Evolutionary conservation across 1,284 basidiomycete genomes (phyloP).

Genomic region (Moesziomyces aphidis): DNA sequence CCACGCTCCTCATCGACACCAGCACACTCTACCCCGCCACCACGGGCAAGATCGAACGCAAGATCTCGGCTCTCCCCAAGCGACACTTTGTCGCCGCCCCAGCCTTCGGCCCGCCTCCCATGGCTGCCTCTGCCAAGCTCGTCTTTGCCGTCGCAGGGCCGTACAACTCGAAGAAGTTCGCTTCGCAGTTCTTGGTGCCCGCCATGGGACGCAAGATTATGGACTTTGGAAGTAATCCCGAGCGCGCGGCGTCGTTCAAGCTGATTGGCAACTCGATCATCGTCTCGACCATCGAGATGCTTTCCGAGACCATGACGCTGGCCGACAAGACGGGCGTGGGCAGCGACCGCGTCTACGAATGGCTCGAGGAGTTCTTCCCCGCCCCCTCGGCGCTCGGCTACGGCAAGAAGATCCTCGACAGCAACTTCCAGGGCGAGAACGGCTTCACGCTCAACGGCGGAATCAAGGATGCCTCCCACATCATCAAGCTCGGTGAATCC

Average conservation of each 20-base stretch:
- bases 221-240: conserved; percentile 76
- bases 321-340: conserved; percentile 86
- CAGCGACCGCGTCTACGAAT: conserved; percentile 71
- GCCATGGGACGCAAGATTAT: conserved; percentile 79
- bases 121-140: conserved; percentile 78
- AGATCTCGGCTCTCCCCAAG: conserved; percentile 75
- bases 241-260: conserved; percentile 80
- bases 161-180: conserved; percentile 83
- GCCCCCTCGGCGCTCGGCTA: conserved; percentile 58
- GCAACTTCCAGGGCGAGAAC: conserved; percentile 79
- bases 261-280: conserved; percentile 71
- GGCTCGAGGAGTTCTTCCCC: conserved; percentile 56
- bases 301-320: conserved; percentile 84
- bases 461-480: conserved; percentile 77
- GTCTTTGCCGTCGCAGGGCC: conserved; percentile 84
- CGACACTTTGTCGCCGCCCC: conserved; percentile 81
- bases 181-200: conserved; percentile 78
- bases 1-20: conserved; percentile 49
- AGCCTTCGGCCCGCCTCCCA: conserved; percentile 75
- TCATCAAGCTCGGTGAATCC: conserved; percentile 71
- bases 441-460: conserved; percentile 91
- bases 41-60: conserved; percentile 75
- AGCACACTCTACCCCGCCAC: conserved; percentile 52
- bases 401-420: conserved; percentile 72
- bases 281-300: conserved; percentile 74